Evolutionary conservation across 2,329 filamentous ascomycete genomes (phyloP), one percentile per base, ranked within the genome.

Genomic region (Colletotrichum sp.): DNA sequence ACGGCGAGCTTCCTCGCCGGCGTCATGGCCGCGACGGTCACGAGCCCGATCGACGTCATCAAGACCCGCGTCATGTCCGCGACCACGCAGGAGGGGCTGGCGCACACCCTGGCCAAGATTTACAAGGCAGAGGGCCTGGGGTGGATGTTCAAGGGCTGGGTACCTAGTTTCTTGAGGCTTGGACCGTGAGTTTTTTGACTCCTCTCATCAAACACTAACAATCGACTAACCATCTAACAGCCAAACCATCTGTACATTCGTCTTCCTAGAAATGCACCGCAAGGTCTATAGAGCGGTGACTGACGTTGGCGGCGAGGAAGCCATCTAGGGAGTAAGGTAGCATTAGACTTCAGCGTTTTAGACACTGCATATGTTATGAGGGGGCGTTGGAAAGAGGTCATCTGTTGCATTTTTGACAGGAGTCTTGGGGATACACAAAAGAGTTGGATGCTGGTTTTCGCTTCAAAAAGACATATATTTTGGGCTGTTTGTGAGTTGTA

Each of bases 121-220:
- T 94, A 93, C 78, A 89, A 87, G 71, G 86, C 90, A 21, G 94
- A 98, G 82, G 95, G 95, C 3, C 83, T 94, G 66, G 85, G 89
- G 60, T 98, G 95, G 95, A 93, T 96, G 90, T 98, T 98, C 86
- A 94, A 95, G 84, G 95, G 95, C 76, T 98, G 95, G 95, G 92
- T 96, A 63, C 95, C 95, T n/a, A 92, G 91, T 79, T 93, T 93
- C 82, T 86, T 93, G 78, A 86, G 92, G 75, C 85, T 94, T 66
- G 92, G 92, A 81, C 92, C 92, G 88, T 92, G 84, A 85, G 90
- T 89, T 36, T 76, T 30, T 48, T 28, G 18, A n/a, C 59, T 34
- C 24, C 52, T 39, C 59, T 63, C 34, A 36, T 18, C 39, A 4
- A 36, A 21, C 30, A 0, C 16, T n/a, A 3, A 18, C 7, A n/a